Evolutionary conservation across 768 basidiomycete species (phyloP), one percentile per base, ranked within the genome.

Genomic region (Hericium coralloides): DNA sequence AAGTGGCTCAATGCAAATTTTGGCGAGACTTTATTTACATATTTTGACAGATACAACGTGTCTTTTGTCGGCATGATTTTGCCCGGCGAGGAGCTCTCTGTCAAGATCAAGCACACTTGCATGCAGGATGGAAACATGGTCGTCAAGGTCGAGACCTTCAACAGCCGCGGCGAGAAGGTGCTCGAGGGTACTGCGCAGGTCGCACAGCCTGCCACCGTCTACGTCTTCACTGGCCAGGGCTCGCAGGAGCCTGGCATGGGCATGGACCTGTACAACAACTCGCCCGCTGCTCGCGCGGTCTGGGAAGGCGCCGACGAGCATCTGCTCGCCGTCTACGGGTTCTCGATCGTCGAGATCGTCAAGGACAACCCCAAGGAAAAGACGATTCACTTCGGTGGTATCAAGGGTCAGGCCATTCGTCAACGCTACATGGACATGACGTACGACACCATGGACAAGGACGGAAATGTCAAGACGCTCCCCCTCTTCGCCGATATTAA

Each of bases 391-490:
- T 99, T 99, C 63, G 97, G 97, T 77, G 97, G 97, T 69, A 91
- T 98, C 72, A 98, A 98, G 74, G 97, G 97, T 41, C 95, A 98
- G 69, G 95, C 87, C 2, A 98, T 98, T 61, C 90, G 97, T 26
- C 90, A 95, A 65, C 85, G 97, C n/a, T 99, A 99, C 74, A 98
- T 98, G 92, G 94, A 95, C 64, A 97, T 99, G 89, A 89, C 90
- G 4, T 98, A 98, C 75, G 95, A 98, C 68, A 86, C 93, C 0
- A 88, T 92, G 80, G 95, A 97, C 73, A 92, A 91, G 74, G 93
- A 95, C 65, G 95, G 95, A 56, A 86, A 89, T 66, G 83, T 98
- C 70, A 95, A 94, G 79, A 98, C 93, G 0, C 85, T 97, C 12
- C 95, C 95, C 49, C 83, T 99, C 54, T 99, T 98, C 70, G 81